Conservation (phyloP, 768 basidiomycete species). For the Naganishia kalamii region DNA sequence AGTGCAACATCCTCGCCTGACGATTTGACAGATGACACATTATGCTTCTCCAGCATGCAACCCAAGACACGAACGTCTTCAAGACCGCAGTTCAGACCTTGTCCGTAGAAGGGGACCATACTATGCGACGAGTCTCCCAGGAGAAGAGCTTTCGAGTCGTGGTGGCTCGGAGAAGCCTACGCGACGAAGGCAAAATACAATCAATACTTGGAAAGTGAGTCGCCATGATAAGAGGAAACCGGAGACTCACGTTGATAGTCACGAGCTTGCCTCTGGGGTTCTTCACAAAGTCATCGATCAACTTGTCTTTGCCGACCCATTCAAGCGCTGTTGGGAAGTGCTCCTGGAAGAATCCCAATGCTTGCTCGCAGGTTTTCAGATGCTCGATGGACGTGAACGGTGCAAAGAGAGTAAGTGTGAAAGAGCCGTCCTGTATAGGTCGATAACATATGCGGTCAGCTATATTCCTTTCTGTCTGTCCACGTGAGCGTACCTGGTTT, state of each 20-base stretch:
- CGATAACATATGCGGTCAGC: conserved; percentile 20
- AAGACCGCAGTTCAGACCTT: conserved; percentile 94
- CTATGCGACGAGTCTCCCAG: conserved; percentile 93
- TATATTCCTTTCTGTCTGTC: conserved; percentile 2
- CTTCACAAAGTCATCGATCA: conserved; percentile 68
- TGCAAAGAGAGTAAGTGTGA: conserved; percentile 94
- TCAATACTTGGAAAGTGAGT: no score
- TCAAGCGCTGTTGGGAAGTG: conserved; percentile 84
- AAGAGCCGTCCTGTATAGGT: conserved; percentile 72
- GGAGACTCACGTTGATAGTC: conserved; percentile 70
- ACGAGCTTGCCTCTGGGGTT: conserved; percentile 87
- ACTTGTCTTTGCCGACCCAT: conserved; percentile 70
- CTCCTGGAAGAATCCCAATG: conserved; percentile 65
- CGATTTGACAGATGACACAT: conserved; percentile 54
- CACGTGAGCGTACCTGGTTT: conserved; percentile 66
- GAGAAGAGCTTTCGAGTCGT: conserved; percentile 76
- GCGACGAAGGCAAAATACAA: conserved; percentile 24
- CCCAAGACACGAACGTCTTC: conserved; percentile 91
- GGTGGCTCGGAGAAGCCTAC: conserved; percentile 82
- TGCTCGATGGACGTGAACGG: conserved; percentile 64
- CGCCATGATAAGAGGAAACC: conserved; percentile 23
- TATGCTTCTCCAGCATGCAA: conserved; percentile 64
- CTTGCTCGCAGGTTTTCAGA: conserved; percentile 55
- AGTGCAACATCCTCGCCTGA: conserved; percentile 44
- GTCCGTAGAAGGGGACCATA: conserved; percentile 80